These are phyloP conservation scores for Pythium dissotocum DNA, from an alignment of 352 stramenopile genomes.

Conservation along the genomic window DNA sequence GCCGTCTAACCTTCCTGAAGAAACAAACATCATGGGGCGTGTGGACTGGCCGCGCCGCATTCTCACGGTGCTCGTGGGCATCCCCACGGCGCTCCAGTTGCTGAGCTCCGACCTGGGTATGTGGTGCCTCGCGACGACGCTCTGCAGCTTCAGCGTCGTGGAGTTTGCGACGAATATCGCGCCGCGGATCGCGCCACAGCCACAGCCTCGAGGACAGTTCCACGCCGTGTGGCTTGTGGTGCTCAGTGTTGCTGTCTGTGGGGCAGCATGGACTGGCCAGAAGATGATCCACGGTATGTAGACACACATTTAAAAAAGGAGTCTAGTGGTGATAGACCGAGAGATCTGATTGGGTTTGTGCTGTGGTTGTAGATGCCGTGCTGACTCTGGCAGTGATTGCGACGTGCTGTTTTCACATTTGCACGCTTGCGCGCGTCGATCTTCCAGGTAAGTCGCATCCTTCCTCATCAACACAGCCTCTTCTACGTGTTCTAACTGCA, in stretches of 20 bases:
- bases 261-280: slow-evolving; percentile 8
- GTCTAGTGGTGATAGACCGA: too few relatives aligned
- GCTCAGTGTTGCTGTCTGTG: slow-evolving; percentile 17
- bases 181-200: slow-evolving; percentile 10
- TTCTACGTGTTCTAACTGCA: background rate
- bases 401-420: slow-evolving; percentile 44
- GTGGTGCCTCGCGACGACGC: slow-evolving; percentile 42
- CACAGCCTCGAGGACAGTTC: background rate
- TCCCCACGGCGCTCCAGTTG: slow-evolving; percentile 58
- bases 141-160: slow-evolving; percentile 56
- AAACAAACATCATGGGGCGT: slow-evolving; percentile 15
- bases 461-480: background rate
- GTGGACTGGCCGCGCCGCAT: slow-evolving; percentile 63
- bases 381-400: slow-evolving; percentile 30
- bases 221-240: slow-evolving; percentile 19
- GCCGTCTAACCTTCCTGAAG: background rate
- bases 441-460: slow-evolving; percentile 34
- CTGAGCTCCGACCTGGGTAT: slow-evolving; percentile 52
- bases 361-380: slow-evolving; percentile 37
- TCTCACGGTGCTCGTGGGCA: slow-evolving; percentile 56
- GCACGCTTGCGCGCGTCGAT: slow-evolving; percentile 34
- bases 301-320: too few relatives aligned
- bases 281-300: slow-evolving; percentile 24
- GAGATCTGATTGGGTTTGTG: background rate
- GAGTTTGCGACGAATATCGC: slow-evolving; percentile 57